Conservation (phyloP, 495 filamentous ascomycete genomes). For the Terfezia boudieri region DNA sequence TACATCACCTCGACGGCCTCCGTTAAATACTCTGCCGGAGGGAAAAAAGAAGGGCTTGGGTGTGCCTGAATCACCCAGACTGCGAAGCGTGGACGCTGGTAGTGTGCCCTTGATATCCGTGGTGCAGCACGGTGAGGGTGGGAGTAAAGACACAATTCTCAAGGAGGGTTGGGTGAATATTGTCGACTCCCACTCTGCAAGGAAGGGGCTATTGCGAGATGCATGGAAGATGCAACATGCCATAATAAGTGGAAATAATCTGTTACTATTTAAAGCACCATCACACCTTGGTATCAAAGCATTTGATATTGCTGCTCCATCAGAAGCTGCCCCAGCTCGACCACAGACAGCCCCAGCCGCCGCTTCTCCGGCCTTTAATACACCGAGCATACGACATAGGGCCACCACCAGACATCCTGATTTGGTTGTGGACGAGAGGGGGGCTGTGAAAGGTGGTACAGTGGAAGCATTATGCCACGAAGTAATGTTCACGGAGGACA, state of each 20-base stretch:
- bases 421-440: constrained; percentile 11
- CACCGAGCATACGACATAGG: constrained; percentile 16
- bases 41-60: constrained; percentile 9
- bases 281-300: constrained; percentile 14
- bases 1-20: constrained; percentile 6
- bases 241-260: constrained; percentile 13
- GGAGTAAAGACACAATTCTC: constrained; percentile 6
- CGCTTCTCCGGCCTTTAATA: constrained; percentile 13
- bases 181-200: constrained; percentile 15
- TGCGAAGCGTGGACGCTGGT: constrained; percentile 12
- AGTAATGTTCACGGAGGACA: constrained; percentile 17
- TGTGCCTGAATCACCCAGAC: constrained; percentile 10
- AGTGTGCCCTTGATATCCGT: constrained; percentile 19
- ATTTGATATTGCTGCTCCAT: constrained; percentile 11
- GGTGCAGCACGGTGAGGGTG: constrained; percentile 12
- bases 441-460: constrained; percentile 14
- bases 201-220: constrained; percentile 14
- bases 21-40: constrained; percentile 13
- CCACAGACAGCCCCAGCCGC: constrained; percentile 18
- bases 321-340: constrained; percentile 10
- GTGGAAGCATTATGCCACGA: constrained; percentile 20
- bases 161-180: constrained; percentile 19
- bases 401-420: constrained; percentile 17
- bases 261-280: constrained; percentile 17
- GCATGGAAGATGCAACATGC: constrained; percentile 19